Base-by-base conservation (phyloP, 768 basidiomycete genomes). In the Hypholoma sublateritium region DNA sequence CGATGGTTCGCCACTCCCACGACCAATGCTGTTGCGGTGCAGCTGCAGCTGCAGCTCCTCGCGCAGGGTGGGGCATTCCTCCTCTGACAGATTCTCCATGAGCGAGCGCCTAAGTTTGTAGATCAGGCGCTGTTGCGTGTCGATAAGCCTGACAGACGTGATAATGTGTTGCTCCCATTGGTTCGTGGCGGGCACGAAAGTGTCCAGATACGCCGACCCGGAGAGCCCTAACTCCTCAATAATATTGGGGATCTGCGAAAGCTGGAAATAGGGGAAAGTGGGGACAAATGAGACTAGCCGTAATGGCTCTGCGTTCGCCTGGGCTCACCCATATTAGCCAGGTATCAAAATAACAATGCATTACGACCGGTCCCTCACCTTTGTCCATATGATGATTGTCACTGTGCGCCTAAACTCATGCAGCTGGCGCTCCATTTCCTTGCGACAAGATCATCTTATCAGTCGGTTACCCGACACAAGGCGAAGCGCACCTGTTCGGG, bases 121-220 rank as follows among this genome's bases (percentile, higher is more conserved):
- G 7, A 89, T 68, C 32, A 89, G 67, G 28, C 87, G 75, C 59
- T 88, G 86, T 59, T 85, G 84, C 1, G 74, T 77, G 45, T 79
- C 77, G 41, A 89, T 82, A 36, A 82, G 64, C 35, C 86, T 80
- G 3, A 88, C 86, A 14, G 82, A 79, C 39, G 74, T 74, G 56
- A 85, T 78, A 37, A 79, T 74, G 62, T 88, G 86, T 58, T 88
- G 87, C 51, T 87, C 86, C 88, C 88, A 89, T 53, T 85, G 80
- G 0, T 79, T 73, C 0, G 83, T 77, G 1, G 65, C 57, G 7
- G 78, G 73, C 55, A 84, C 80, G 66, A 79, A 89, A 2, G 82
- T 76, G 59, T 89, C 88, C 43, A 89, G 72, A 63, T 83, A 88
- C 2, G 85, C 81, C 12, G 70, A 68, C 1, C 75, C 53, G 0